phyloP scores from a whole-genome alignment of 768 basidiomycete species.

The Macrolepiota dolichaula region DNA sequence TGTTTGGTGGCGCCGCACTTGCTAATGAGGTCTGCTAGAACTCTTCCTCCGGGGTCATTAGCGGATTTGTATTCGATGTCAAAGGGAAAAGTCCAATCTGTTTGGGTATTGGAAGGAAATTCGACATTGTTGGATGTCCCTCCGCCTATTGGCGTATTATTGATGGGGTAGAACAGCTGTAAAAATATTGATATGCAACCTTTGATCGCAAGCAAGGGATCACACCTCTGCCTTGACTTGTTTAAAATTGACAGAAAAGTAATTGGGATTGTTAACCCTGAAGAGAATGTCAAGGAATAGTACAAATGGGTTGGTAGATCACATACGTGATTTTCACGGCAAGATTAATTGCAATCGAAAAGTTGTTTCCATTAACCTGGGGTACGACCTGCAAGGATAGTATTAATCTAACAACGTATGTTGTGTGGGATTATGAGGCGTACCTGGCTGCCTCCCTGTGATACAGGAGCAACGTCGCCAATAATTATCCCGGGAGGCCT shows the following conservation, averaged over 20 bases:
- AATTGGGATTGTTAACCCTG: slow-evolving; percentile 82
- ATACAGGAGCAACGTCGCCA: slow-evolving; percentile 41
- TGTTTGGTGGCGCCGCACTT: slow-evolving; percentile 56
- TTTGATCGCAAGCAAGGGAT: background rate
- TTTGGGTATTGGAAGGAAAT: slow-evolving; percentile 50
- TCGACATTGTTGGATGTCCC: slow-evolving; percentile 46
- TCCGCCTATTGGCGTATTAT: slow-evolving; percentile 63
- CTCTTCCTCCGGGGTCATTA: slow-evolving; percentile 44
- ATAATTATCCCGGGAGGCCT: slow-evolving; percentile 68
- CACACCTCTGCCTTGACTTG: slow-evolving; percentile 60
- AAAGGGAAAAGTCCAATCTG: slow-evolving; percentile 77
- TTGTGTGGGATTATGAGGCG: slow-evolving; percentile 14
- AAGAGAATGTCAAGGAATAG: background rate
- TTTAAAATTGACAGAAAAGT: slow-evolving; percentile 65
- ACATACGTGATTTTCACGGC: slow-evolving; percentile 9
- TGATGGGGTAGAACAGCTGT: slow-evolving; percentile 75
- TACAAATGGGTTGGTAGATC: background rate
- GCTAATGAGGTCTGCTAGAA: slow-evolving; percentile 58
- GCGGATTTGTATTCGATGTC: slow-evolving; percentile 55
- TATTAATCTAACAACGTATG: background rate
- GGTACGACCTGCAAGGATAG: background rate
- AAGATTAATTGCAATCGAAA: slow-evolving; percentile 6
- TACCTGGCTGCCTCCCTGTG: slow-evolving; percentile 43
- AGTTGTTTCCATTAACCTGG: background rate
- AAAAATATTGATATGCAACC: background rate